These are phyloP conservation scores for Saprolegnia parasitica DNA, from an alignment of 352 stramenopile species.

Conservation along the genomic window DNA sequence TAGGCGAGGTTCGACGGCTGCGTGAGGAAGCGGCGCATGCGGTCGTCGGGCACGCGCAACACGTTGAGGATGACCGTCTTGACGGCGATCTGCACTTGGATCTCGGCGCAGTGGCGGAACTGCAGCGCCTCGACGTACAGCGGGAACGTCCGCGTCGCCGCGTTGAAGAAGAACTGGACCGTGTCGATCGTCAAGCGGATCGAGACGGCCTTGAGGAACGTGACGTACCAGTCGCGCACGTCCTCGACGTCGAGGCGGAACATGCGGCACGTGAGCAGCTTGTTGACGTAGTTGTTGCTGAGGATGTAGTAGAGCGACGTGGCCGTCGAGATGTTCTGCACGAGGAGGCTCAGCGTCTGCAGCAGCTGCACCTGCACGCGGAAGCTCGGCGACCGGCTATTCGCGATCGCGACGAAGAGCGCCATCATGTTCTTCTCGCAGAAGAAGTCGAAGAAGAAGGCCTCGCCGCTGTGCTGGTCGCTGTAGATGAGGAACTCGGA, in stretches of 20 bases:
- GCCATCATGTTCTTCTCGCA: slow-evolving; percentile 94
- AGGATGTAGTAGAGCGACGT: slow-evolving; percentile 93
- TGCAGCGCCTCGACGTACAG: slow-evolving; percentile 65
- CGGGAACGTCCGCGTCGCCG: slow-evolving; percentile 45
- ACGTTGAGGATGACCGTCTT: slow-evolving; percentile 87
- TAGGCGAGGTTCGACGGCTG: slow-evolving; percentile 69
- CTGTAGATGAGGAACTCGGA: slow-evolving; percentile 87
- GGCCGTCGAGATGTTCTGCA: slow-evolving; percentile 86
- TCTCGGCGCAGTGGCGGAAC: slow-evolving; percentile 69
- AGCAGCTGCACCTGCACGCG: slow-evolving; percentile 90
- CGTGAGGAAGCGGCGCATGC: slow-evolving; percentile 71
- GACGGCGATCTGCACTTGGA: slow-evolving; percentile 80
- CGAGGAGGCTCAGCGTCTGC: slow-evolving; percentile 88
- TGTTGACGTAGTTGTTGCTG: slow-evolving; percentile 94
- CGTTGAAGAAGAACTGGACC: slow-evolving; percentile 85
- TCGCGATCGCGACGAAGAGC: slow-evolving; percentile 83
- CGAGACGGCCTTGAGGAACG: slow-evolving; percentile 82
- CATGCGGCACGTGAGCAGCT: slow-evolving; percentile 82
- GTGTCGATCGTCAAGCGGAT: slow-evolving; percentile 82
- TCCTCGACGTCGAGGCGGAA: slow-evolving; percentile 66
- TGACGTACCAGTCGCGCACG: slow-evolving; percentile 86
- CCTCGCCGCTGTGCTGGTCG: slow-evolving; percentile 63
- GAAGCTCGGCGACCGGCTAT: slow-evolving; percentile 41
- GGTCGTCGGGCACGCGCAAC: slow-evolving; percentile 65
- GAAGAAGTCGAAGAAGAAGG: slow-evolving; percentile 94